Evolutionary conservation across 106 monocot genomes (phyloP), one percentile per base, ranked within the genome.

Genomic region (Allium cepa): DNA sequence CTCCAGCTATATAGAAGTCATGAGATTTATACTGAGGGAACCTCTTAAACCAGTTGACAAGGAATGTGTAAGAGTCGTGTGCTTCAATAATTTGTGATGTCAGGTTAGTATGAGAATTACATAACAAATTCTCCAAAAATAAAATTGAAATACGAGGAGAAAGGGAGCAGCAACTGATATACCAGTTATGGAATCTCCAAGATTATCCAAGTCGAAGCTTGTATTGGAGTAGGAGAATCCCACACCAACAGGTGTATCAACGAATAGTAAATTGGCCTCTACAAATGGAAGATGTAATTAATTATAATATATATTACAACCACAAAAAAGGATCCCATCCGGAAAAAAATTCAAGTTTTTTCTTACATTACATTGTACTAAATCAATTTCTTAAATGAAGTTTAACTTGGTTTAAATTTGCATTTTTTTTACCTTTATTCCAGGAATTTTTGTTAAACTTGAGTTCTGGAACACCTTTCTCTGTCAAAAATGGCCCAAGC

Each of bases 201-300:
- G 64, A 9, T 78, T 49, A 0, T 17, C 67, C 28, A 86, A 48
- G 59, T 90, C 90, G 46, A 78, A 77, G 73, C 83, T 90, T 36
- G 86, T 86, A 53, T 90, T 90, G 16, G 90, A 79, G 67, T 86
- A 90, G 7, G 86, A 90, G 68, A 83, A 90, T 11, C 90, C 90
- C 3, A 90, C 90, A 46, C 90, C 90, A 55, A 90, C 80, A 50
- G 90, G 90, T 11, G 90, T 78, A 68, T 90, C 90, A 50, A 90
- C 26, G 58, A 90, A 90, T 28, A 85, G 53, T 49, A 85, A 64
- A 66, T 85, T 85, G 12, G 85, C 85, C 57, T 85, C 85, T 85
- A 72, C 50, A 67, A 67, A 64, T 67, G n/a, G 50, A 9, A 50
- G 49, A 18, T 36, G 36, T 36, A 36, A 36, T n/a, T n/a, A n/a